phyloP scores from a whole-genome alignment of 2,329 filamentous ascomycete species.

The Drechslerella dactyloides region DNA sequence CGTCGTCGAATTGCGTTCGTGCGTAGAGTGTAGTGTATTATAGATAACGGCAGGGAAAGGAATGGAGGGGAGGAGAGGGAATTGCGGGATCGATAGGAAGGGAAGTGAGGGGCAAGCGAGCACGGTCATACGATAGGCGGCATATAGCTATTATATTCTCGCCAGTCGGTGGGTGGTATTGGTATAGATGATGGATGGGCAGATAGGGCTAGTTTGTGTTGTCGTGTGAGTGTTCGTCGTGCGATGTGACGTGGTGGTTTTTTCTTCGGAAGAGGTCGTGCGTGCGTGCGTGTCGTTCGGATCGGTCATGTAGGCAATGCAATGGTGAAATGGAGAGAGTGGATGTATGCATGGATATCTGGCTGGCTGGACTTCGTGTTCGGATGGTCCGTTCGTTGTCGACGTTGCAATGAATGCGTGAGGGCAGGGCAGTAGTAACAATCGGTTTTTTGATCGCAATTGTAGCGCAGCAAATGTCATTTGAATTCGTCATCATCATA shows the following conservation, averaged over 20 bases:
- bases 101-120: no score
- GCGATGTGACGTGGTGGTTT: conserved; percentile 4
- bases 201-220: no score
- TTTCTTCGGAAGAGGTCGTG: background rate
- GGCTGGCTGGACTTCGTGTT: background rate
- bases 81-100: no score
- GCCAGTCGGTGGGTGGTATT: no score
- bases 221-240: no score
- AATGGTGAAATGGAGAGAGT: background rate
- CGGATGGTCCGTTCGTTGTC: background rate
- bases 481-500: conserved; percentile 12
- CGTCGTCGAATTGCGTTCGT: no score
- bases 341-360: background rate
- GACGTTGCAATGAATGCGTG: background rate
- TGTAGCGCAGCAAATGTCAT: conserved; percentile 9
- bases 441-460: background rate
- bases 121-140: no score
- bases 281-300: background rate
- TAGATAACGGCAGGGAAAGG: no score
- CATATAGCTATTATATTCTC: no score
- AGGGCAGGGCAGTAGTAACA: background rate
- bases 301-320: background rate
- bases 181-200: no score
- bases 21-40: no score
- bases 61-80: no score